Conservation (phyloP, 78 protist species). For the Bigelowiella natans region DNA sequence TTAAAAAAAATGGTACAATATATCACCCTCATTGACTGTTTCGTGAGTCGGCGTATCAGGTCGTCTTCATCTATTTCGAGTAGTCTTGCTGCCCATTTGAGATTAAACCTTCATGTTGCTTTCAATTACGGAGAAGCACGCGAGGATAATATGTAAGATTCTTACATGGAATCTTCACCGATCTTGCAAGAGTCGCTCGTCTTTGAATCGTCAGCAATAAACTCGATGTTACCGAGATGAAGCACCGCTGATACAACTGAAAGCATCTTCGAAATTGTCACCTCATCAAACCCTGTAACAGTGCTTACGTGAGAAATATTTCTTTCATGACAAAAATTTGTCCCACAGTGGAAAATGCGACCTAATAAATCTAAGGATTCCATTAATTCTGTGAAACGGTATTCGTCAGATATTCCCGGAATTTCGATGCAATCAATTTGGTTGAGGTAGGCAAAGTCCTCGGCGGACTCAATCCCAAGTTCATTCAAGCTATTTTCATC, state of each 20-base stretch:
- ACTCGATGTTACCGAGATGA: constrained; percentile 13
- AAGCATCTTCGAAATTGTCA: no score
- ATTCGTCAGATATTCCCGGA: neutral
- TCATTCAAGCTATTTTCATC: neutral
- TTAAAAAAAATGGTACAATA: no score
- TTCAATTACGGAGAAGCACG: no score
- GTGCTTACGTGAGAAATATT: no score
- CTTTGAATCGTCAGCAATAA: neutral
- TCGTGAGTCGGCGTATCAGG: neutral
- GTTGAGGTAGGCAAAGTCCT: neutral
- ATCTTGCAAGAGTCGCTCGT: neutral
- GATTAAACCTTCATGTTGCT: no score
- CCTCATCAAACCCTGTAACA: no score
- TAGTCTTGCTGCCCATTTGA: neutral
- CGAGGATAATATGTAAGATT: neutral
- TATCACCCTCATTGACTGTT: neutral
- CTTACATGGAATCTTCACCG: neutral
- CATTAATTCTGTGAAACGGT: neutral
- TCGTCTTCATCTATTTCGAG: neutral
- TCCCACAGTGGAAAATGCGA: no score
- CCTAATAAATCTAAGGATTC: neutral
- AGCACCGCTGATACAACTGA: constrained; percentile 10
- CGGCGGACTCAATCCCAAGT: neutral
- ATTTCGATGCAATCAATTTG: neutral
- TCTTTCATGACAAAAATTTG: no score